phyloP scores from a whole-genome alignment of 371 early-diverging fungal genomes.

The Saksenaea oblongispora region DNA sequence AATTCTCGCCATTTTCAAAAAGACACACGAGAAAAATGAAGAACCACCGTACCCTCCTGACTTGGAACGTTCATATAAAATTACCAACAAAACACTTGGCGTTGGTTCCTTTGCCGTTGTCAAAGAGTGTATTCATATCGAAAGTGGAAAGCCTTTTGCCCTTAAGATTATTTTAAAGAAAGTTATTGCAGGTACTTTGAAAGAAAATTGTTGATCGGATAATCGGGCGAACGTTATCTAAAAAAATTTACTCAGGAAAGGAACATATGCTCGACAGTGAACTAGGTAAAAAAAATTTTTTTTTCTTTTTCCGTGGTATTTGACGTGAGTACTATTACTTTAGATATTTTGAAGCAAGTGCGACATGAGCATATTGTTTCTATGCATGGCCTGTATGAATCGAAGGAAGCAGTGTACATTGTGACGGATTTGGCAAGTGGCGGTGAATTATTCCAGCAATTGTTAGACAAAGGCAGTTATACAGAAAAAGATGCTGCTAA shows the following conservation, averaged over 20 bases:
- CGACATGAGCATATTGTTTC: constrained; percentile 78
- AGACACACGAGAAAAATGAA: constrained; percentile 46
- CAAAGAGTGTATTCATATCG: constrained; percentile 62
- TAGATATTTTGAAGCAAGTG: constrained; percentile 71
- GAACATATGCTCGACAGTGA: constrained; percentile 85
- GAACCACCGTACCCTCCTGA: constrained; percentile 42
- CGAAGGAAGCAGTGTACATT: constrained; percentile 74
- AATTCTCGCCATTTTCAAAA: constrained; percentile 48
- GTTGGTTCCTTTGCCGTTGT: constrained; percentile 87
- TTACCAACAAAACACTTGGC: constrained; percentile 56
- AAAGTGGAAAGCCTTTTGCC: constrained; percentile 66
- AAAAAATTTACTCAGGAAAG: constrained; percentile 50
- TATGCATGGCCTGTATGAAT: constrained; percentile 76
- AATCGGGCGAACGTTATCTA: constrained; percentile 6
- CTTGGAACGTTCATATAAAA: constrained; percentile 42
- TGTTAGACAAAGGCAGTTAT: constrained; percentile 72
- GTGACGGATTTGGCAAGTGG: constrained; percentile 84
- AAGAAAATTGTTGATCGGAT: neutral
- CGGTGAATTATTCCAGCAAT: constrained; percentile 84
- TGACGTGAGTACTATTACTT: neutral
- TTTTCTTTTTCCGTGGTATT: neutral
- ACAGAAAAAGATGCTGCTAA: constrained; percentile 69
- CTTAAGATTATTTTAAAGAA: constrained; percentile 82
- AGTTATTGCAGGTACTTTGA: constrained; percentile 48
- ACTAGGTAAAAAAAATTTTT: constrained; percentile 43